Percentiles rank a stretch among this genome's conserved stretches.
Evolutionary conservation across 2,329 filamentous ascomycete genomes (phyloP).

Genomic region (Sphaerulina musiva): DNA sequence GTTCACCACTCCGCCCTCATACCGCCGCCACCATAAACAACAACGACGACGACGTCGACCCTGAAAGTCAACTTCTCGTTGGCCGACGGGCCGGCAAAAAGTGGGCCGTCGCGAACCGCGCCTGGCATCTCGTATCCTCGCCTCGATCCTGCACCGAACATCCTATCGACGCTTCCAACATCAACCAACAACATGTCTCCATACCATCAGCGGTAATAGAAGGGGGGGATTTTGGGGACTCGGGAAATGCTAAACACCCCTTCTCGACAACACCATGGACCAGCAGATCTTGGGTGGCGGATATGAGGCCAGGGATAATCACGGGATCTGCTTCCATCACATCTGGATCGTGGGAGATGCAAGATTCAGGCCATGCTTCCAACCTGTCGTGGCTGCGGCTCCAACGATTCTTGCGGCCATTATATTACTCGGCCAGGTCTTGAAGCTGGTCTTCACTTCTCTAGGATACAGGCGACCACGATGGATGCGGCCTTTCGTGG

Average conservation of each 20-base stretch:
- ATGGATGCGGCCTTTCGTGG: conserved; percentile 50
- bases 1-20: background rate
- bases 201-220: background rate
- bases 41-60: background rate
- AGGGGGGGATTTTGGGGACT: too few relatives aligned
- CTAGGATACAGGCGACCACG: conserved; percentile 34
- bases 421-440: conserved; percentile 35
- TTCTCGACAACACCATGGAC: background rate
- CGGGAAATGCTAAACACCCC: too few relatives aligned
- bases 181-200: background rate
- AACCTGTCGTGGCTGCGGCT: conserved; percentile 36
- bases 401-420: conserved; percentile 35
- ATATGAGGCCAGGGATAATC: background rate
- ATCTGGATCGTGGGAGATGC: conserved; percentile 35
- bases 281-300: background rate
- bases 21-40: background rate
- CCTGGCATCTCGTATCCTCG: background rate
- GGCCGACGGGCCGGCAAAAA: background rate
- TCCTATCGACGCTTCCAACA: background rate
- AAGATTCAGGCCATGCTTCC: conserved; percentile 38
- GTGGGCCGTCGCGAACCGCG: background rate
- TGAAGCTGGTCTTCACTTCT: conserved; percentile 27
- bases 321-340: conserved; percentile 22
- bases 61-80: too few relatives aligned
- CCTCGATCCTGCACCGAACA: background rate